phyloP scores from a whole-genome alignment of 495 filamentous ascomycete genomes.

The Daldinia concentrica region DNA sequence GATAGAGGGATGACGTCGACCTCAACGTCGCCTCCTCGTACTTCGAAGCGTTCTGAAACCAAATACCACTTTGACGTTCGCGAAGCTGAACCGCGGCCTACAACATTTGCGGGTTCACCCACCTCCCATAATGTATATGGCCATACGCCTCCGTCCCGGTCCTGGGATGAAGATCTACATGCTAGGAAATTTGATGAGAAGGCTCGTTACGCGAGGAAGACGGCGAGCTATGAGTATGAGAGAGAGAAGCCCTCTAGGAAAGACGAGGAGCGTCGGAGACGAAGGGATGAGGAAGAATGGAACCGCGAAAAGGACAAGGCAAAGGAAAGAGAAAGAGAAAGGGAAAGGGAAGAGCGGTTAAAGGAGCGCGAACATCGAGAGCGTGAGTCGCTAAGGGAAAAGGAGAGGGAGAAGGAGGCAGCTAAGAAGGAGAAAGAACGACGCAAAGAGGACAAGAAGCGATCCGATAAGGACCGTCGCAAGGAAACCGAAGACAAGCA shows the following conservation, averaged over 20 bases:
- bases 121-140: slow-evolving; percentile 46
- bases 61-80: slow-evolving; percentile 46
- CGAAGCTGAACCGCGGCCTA: slow-evolving; percentile 41
- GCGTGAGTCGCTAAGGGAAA: slow-evolving; percentile 42
- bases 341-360: slow-evolving; percentile 33
- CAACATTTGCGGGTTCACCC: slow-evolving; percentile 38
- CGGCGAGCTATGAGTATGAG: slow-evolving; percentile 54
- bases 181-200: slow-evolving; percentile 46
- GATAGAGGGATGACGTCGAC: slow-evolving; percentile 51
- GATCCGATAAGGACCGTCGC: slow-evolving; percentile 48
- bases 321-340: slow-evolving; percentile 37
- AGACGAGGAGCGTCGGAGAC: slow-evolving; percentile 51
- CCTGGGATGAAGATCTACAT: slow-evolving; percentile 53
- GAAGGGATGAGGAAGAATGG: slow-evolving; percentile 51
- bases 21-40: slow-evolving; percentile 43
- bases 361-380: slow-evolving; percentile 34
- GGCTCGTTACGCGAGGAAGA: slow-evolving; percentile 49
- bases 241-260: slow-evolving; percentile 52
- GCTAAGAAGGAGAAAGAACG: slow-evolving; percentile 39
- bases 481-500: slow-evolving; percentile 52
- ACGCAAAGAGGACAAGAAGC: slow-evolving; percentile 47
- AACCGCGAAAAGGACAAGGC: slow-evolving; percentile 48
- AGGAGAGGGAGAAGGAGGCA: slow-evolving; percentile 39
- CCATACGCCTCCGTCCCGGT: slow-evolving; percentile 50
- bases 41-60: slow-evolving; percentile 49